Evolutionary conservation across 345 rosid genomes (phyloP).

Genomic region (Clausena lansium): DNA sequence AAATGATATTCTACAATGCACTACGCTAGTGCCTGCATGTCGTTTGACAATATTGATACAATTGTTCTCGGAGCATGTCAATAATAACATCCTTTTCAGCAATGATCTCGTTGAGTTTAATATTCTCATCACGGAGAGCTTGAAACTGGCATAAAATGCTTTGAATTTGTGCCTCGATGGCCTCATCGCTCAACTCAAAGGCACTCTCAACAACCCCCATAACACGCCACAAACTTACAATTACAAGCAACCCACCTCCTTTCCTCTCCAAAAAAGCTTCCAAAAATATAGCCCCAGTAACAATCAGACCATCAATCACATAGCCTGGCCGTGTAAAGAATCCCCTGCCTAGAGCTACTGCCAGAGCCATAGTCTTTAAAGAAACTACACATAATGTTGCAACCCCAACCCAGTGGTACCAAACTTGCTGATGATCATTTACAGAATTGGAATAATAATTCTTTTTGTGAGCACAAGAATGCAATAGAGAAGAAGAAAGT

Average conservation of each 20-base stretch:
- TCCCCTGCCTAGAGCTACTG: constrained; percentile 34
- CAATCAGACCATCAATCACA: constrained; percentile 50
- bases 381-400: constrained; percentile 50
- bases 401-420: constrained; percentile 70
- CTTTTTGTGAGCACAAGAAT: constrained; percentile 24
- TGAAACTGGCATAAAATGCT: constrained; percentile 48
- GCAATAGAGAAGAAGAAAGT: constrained; percentile 51
- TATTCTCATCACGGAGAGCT: constrained; percentile 43
- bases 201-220: constrained; percentile 68
- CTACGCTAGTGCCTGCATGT: too few species aligned
- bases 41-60: constrained; percentile 1
- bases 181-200: constrained; percentile 70
- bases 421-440: constrained; percentile 10
- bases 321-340: constrained; percentile 52
- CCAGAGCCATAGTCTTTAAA: constrained; percentile 38
- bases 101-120: constrained; percentile 28
- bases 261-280: constrained; percentile 46
- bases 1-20: too few species aligned
- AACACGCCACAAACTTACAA: constrained; percentile 73
- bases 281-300: constrained; percentile 47
- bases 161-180: constrained; percentile 61
- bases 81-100: constrained; percentile 44
- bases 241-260: constrained; percentile 65
- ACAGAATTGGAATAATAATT: too few species aligned
- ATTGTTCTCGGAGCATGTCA: constrained; percentile 35